These are phyloP conservation scores for Babesia sp. DNA, from an alignment of 169 alveolate species.

Conservation along the genomic window DNA sequence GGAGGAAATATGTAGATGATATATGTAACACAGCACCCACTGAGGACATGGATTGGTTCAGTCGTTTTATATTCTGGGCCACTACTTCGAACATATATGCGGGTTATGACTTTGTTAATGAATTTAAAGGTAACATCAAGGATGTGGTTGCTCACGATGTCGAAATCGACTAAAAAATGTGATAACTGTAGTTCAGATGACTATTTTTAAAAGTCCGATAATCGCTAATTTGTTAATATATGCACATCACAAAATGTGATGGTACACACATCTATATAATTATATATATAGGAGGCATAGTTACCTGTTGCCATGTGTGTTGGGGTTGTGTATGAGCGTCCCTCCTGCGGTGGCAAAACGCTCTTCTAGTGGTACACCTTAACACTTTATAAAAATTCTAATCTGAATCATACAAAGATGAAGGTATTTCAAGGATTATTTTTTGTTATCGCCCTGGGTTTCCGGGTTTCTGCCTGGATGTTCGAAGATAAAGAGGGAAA, in stretches of 20 bases:
- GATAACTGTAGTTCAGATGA: no score
- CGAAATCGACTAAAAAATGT: no score
- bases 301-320: constrained; percentile 1
- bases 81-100: neutral
- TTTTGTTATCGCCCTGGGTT: constrained; percentile 10
- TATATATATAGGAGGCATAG: no score
- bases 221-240: no score
- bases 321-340: neutral
- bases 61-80: neutral
- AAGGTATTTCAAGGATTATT: neutral
- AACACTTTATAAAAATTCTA: neutral
- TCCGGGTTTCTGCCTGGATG: constrained; percentile 10
- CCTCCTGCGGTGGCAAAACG: neutral
- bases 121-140: constrained; percentile 20
- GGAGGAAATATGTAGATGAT: constrained; percentile 22
- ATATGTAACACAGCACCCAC: constrained; percentile 15
- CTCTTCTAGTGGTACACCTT: neutral
- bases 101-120: constrained; percentile 9
- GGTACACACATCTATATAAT: no score
- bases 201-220: no score
- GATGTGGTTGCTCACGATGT: no score
- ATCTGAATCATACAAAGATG: neutral
- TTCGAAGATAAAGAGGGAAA: neutral
- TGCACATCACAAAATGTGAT: no score
- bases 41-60: constrained; percentile 3